phyloP scores from a whole-genome alignment of 2,329 filamentous ascomycete species.

The Diplodia intermedia region DNA sequence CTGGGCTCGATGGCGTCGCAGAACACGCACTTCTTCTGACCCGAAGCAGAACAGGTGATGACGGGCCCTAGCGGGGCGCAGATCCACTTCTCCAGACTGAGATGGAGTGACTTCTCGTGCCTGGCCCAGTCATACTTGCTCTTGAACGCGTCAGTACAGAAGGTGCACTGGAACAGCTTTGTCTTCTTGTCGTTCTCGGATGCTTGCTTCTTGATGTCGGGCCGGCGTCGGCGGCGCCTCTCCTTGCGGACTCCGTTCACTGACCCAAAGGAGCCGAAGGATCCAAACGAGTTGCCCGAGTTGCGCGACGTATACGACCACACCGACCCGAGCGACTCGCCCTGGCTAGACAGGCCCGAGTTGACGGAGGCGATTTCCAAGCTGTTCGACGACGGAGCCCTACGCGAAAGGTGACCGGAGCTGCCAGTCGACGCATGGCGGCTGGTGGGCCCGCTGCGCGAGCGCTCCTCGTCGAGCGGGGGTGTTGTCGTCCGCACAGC shows the following conservation, averaged over 20 bases:
- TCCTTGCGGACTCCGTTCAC: slow-evolving; percentile 59
- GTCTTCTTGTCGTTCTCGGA: slow-evolving; percentile 17
- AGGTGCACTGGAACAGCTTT: slow-evolving; percentile 47
- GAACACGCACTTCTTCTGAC: slow-evolving; percentile 64
- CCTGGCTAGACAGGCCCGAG: slow-evolving; percentile 57
- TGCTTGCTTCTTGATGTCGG: slow-evolving; percentile 22
- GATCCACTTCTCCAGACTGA: slow-evolving; percentile 54
- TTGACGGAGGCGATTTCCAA: slow-evolving; percentile 58
- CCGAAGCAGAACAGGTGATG: slow-evolving; percentile 63
- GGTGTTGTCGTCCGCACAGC: slow-evolving; percentile 57
- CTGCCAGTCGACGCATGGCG: slow-evolving; percentile 60
- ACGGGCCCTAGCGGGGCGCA: slow-evolving; percentile 66
- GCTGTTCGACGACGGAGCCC: slow-evolving; percentile 61
- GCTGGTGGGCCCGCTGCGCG: slow-evolving; percentile 43
- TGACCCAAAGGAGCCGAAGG: slow-evolving; percentile 29
- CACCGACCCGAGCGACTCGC: slow-evolving; percentile 62
- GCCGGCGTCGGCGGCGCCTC: slow-evolving; percentile 61
- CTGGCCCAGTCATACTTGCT: slow-evolving; percentile 52
- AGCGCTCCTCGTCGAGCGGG: slow-evolving; percentile 45
- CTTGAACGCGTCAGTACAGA: slow-evolving; percentile 50
- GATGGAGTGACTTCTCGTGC: slow-evolving; percentile 50
- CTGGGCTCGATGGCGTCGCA: slow-evolving; percentile 63
- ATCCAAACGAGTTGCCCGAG: slow-evolving; percentile 59
- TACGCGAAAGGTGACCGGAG: slow-evolving; percentile 57
- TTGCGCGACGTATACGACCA: slow-evolving; percentile 65